These are phyloP conservation scores for Triticum turgidum DNA, from an alignment of 176 grass and related monocot genomes.

Conservation along the genomic window DNA sequence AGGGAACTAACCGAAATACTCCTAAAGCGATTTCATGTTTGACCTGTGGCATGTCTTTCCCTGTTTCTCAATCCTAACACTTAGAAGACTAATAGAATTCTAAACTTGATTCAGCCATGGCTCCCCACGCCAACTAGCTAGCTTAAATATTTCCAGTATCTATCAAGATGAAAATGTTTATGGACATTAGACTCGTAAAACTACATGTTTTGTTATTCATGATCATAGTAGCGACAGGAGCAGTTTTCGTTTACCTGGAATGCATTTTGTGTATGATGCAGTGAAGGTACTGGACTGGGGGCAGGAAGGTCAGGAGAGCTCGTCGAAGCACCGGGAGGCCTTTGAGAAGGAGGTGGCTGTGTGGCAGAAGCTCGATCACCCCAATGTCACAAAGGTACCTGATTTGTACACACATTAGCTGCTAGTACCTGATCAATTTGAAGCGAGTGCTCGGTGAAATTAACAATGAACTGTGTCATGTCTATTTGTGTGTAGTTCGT, in stretches of 20 bases:
- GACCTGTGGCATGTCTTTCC: background rate
- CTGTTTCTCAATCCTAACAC: background rate
- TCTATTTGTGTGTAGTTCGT: constrained; percentile 50
- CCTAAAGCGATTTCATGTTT: background rate
- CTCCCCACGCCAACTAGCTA: background rate
- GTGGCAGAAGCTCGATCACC: constrained; percentile 81
- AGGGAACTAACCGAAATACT: background rate
- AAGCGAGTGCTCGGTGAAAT: background rate
- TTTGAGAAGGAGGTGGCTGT: constrained; percentile 81
- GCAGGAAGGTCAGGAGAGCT: constrained; percentile 44
- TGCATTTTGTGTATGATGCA: constrained; percentile 35
- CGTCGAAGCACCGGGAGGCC: constrained; percentile 58
- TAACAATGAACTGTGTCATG: background rate
- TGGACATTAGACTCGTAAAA: background rate
- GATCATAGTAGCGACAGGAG: background rate
- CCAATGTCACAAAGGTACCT: constrained; percentile 78
- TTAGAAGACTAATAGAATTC: background rate
- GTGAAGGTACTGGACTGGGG: constrained; percentile 91
- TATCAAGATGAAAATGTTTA: background rate
- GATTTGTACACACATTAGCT: background rate
- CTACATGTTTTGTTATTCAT: background rate
- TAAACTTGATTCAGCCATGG: background rate
- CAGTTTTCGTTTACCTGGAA: background rate
- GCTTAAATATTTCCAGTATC: no score
- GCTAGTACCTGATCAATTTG: background rate